Evolutionary conservation across 2,329 filamentous ascomycete genomes (phyloP).

Genomic region (Fusarium floridanum): DNA sequence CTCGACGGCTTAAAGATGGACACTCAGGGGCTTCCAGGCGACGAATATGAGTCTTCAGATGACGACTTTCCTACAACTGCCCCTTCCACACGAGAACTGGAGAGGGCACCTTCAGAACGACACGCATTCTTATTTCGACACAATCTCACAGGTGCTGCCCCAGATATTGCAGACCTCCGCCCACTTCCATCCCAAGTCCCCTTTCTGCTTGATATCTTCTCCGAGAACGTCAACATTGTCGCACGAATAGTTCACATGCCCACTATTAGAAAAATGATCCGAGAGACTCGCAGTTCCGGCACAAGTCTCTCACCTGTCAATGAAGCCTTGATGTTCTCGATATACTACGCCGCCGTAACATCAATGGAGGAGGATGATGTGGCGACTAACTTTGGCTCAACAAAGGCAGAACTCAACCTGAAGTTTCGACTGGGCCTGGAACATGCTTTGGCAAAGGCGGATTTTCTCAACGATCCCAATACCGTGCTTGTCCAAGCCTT

Average conservation of each 20-base stretch:
- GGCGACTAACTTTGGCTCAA: constrained; percentile 60
- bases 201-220: constrained; percentile 64
- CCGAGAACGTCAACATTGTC: constrained; percentile 64
- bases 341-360: constrained; percentile 68
- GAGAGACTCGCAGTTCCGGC: constrained; percentile 51
- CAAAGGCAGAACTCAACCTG: constrained; percentile 59
- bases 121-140: constrained; percentile 66
- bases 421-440: constrained; percentile 69
- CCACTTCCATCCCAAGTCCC: constrained; percentile 68
- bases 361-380: constrained; percentile 71
- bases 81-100: constrained; percentile 54
- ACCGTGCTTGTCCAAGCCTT: constrained; percentile 72
- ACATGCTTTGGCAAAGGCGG: constrained; percentile 71
- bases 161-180: constrained; percentile 56
- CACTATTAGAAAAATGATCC: constrained; percentile 51
- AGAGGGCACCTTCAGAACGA: constrained; percentile 59
- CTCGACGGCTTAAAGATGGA: constrained; percentile 61
- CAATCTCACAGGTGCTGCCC: constrained; percentile 49
- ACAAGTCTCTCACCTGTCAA: constrained; percentile 55
- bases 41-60: constrained; percentile 54
- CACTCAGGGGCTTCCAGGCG: constrained; percentile 48
- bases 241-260: constrained; percentile 61
- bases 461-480: constrained; percentile 71
- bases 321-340: constrained; percentile 67
- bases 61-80: constrained; percentile 49